Conservation (phyloP, 2,329 filamentous ascomycete genomes). For the Moelleriella libera region DNA sequence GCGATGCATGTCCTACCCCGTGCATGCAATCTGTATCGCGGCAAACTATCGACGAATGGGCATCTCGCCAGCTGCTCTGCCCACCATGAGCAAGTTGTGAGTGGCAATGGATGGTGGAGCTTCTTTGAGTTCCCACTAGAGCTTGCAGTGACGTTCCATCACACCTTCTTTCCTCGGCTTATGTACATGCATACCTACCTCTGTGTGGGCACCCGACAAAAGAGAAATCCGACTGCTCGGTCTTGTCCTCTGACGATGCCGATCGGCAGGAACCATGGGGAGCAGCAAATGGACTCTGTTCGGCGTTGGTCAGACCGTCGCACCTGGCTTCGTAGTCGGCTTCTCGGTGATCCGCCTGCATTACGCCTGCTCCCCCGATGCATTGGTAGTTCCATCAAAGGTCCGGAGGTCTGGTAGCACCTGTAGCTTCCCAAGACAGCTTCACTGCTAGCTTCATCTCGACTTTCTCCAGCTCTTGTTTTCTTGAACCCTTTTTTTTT, state of each 20-base stretch:
- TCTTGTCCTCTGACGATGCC: neutral
- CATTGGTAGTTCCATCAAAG: too few species aligned
- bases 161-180: neutral
- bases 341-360: neutral
- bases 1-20: too few species aligned
- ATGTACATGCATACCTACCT: neutral
- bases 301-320: neutral
- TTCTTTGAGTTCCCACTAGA: too few species aligned
- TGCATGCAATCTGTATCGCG: neutral
- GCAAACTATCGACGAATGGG: neutral
- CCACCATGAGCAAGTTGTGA: too few species aligned
- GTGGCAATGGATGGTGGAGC: neutral
- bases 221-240: neutral
- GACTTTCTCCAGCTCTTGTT: neutral
- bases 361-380: too few species aligned
- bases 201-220: neutral
- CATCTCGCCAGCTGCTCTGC: neutral
- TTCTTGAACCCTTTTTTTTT: neutral
- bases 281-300: neutral
- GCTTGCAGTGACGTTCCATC: slow-evolving; percentile 12
- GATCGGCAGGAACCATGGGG: neutral
- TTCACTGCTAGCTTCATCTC: too few species aligned
- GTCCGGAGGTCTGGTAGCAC: too few species aligned
- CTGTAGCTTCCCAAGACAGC: too few species aligned
- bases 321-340: neutral